Conservation (phyloP, 2,329 filamentous ascomycete species). For the Venturia pyrina region DNA sequence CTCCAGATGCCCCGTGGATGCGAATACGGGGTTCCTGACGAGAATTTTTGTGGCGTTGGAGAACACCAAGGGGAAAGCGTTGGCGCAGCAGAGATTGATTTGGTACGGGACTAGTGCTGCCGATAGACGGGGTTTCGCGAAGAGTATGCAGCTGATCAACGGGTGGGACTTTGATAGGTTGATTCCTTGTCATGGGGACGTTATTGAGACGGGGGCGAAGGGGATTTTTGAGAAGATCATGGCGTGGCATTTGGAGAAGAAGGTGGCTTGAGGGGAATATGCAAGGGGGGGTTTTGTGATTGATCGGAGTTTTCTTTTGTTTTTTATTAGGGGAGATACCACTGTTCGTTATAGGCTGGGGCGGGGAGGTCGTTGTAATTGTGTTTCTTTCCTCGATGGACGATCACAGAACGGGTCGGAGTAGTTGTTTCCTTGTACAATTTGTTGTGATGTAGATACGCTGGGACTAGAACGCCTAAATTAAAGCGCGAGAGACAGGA, state of each 20-base stretch:
- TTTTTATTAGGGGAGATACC: neutral
- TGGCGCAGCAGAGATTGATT: constrained; percentile 66
- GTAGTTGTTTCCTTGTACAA: too few relatives aligned
- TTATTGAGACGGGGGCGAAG: constrained; percentile 67
- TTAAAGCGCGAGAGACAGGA: too few relatives aligned
- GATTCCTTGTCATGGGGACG: constrained; percentile 89
- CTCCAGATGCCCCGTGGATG: constrained; percentile 42
- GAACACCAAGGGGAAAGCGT: constrained; percentile 51
- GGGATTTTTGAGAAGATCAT: constrained; percentile 67
- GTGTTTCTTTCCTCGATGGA: too few relatives aligned
- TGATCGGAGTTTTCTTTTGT: neutral
- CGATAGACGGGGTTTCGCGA: constrained; percentile 59
- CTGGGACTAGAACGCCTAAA: too few relatives aligned
- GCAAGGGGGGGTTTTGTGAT: neutral
- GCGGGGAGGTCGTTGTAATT: too few relatives aligned
- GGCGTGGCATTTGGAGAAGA: constrained; percentile 61
- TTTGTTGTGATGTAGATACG: too few relatives aligned
- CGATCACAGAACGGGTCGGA: too few relatives aligned
- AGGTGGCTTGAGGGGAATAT: neutral
- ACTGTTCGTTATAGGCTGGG: neutral
- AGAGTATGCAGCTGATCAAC: constrained; percentile 58
- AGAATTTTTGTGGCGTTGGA: constrained; percentile 49
- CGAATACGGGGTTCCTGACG: constrained; percentile 48
- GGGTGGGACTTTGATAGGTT: constrained; percentile 77
- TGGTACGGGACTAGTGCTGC: constrained; percentile 62